Evolutionary conservation across 805 yeast genomes (phyloP).

Genomic region (Suhomyces faveliae): DNA sequence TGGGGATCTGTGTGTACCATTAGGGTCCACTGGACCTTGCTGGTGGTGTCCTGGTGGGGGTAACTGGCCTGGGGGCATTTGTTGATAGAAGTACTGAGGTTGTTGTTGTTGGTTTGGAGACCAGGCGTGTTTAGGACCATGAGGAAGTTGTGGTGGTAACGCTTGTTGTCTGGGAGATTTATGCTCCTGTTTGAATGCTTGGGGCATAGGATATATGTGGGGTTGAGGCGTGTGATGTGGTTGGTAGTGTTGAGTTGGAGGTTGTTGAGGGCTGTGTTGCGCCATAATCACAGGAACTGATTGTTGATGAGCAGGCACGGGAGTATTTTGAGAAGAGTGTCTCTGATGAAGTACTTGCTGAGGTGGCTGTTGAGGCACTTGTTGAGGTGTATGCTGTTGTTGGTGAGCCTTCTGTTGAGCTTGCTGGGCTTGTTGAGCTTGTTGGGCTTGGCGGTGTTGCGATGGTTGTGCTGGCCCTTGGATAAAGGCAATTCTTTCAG

Average conservation of each 20-base stretch:
- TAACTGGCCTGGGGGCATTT: conserved; percentile 14
- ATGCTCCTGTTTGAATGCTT: conserved; percentile 11
- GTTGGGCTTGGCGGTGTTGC: conserved; percentile 4
- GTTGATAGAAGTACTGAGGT: conserved; percentile 23
- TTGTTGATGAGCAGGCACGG: conserved; percentile 4
- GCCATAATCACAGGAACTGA: conserved; percentile 4
- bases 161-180: conserved; percentile 18
- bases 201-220: conserved; percentile 12
- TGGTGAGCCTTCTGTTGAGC: not conserved
- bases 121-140: conserved; percentile 30
- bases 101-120: conserved; percentile 17
- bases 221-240: conserved; percentile 7
- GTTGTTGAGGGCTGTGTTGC: conserved; percentile 5
- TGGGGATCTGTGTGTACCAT: conserved; percentile 21
- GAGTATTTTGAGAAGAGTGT: conserved; percentile 9
- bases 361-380: not conserved
- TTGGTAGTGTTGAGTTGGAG: conserved; percentile 7
- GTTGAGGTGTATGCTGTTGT: conserved; percentile 6
- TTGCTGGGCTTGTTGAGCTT: conserved; percentile 5
- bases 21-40: conserved; percentile 7
- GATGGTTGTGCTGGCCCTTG: conserved; percentile 21
- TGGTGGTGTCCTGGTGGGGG: conserved; percentile 10
- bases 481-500: conserved; percentile 39
- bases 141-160: conserved; percentile 23
- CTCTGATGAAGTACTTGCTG: conserved; percentile 3